Percentiles rank a stretch among this genome's conserved stretches.
Evolutionary conservation across 2,329 filamentous ascomycete genomes (phyloP).

Genomic region (Exophiala sideris): DNA sequence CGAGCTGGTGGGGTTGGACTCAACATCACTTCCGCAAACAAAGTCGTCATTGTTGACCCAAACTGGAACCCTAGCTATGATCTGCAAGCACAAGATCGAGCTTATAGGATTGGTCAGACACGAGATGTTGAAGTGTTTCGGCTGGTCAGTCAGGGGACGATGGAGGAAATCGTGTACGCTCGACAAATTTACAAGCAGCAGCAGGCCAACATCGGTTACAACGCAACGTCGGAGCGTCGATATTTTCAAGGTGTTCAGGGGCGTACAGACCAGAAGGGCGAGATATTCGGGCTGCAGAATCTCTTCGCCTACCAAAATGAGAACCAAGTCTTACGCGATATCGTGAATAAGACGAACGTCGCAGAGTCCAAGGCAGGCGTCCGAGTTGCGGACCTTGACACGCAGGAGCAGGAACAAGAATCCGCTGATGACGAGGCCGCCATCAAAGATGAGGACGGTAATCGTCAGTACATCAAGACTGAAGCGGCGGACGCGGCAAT

Average conservation of each 20-base stretch:
- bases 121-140: slow-evolving; percentile 95
- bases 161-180: slow-evolving; percentile 96
- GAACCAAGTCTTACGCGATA: slow-evolving; percentile 80
- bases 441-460: slow-evolving; percentile 22
- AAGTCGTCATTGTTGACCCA: slow-evolving; percentile 94
- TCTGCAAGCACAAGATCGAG: slow-evolving; percentile 90
- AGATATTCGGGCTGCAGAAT: slow-evolving; percentile 88
- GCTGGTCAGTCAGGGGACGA: slow-evolving; percentile 82
- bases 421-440: slow-evolving; percentile 37
- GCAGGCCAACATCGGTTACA: slow-evolving; percentile 96
- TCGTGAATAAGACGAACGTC: slow-evolving; percentile 97
- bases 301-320: slow-evolving; percentile 73
- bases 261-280: slow-evolving; percentile 75
- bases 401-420: slow-evolving; percentile 59
- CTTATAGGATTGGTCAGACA: slow-evolving; percentile 90
- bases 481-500: slow-evolving; percentile 60
- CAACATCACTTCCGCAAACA: slow-evolving; percentile 97
- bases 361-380: slow-evolving; percentile 88
- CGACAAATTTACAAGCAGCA: slow-evolving; percentile 99
- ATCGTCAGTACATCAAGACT: slow-evolving; percentile 21
- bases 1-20: slow-evolving; percentile 89
- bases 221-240: slow-evolving; percentile 81
- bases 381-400: slow-evolving; percentile 70
- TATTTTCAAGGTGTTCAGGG: slow-evolving; percentile 96
- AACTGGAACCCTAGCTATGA: slow-evolving; percentile 98